A percentile compares a stretch with the other conserved stretches of the same genome.
phyloP scores from a whole-genome alignment of 2,329 filamentous ascomycete genomes.

The Fusarium agapanthi region DNA sequence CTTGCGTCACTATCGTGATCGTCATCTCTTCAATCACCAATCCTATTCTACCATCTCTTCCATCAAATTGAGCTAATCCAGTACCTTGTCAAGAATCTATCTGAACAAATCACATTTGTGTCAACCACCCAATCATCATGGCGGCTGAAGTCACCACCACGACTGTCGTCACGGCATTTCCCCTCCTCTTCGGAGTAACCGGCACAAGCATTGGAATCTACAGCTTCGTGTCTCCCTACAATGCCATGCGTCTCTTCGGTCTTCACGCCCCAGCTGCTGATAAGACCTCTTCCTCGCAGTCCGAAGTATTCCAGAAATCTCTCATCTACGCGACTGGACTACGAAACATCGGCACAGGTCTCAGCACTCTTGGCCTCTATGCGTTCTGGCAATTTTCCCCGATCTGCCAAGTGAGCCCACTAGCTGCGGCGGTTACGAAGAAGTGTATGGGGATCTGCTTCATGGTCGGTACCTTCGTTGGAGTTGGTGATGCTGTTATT shows the following conservation, averaged over 20 bases:
- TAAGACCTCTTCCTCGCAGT: not conserved
- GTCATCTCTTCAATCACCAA: not conserved
- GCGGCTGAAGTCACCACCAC: not conserved
- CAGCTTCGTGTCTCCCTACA: slow-evolving; percentile 23
- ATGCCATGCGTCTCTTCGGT: slow-evolving; percentile 18
- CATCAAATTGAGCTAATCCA: too few species aligned
- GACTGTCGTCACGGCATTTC: slow-evolving; percentile 8
- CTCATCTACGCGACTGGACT: slow-evolving; percentile 17
- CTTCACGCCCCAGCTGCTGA: not conserved
- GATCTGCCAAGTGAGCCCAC: not conserved
- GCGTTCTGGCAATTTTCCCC: slow-evolving; percentile 29
- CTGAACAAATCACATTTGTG: too few species aligned
- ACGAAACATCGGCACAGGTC: slow-evolving; percentile 8
- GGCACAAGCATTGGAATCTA: slow-evolving; percentile 24
- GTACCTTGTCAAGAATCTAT: too few species aligned
- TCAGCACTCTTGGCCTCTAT: slow-evolving; percentile 20
- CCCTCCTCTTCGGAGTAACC: slow-evolving; percentile 17
- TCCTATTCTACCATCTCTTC: not conserved
- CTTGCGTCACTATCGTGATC: slow-evolving; percentile 10
- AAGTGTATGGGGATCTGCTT: slow-evolving; percentile 26
- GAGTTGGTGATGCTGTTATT: slow-evolving; percentile 23
- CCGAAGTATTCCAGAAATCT: slow-evolving; percentile 18
- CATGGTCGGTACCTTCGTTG: slow-evolving; percentile 17
- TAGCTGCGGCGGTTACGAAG: not conserved
- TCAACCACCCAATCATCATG: not conserved